Evolutionary conservation across 179 eudicot species (phyloP).

Genomic region (Amaranthus tricolor): DNA sequence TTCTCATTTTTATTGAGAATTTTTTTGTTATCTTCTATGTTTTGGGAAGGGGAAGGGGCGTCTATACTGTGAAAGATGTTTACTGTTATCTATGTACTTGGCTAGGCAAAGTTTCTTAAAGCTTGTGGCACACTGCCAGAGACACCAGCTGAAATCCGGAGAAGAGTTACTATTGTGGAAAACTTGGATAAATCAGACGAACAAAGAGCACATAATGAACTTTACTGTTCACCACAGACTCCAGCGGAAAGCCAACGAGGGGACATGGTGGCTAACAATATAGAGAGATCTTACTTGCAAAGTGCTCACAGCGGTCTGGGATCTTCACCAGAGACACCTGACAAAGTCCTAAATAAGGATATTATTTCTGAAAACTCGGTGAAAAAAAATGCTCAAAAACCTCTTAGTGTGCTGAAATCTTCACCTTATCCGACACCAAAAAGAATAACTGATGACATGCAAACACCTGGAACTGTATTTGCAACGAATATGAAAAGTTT

Average conservation of each 20-base stretch:
- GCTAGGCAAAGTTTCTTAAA: constrained; percentile 76
- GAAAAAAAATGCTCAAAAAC: constrained; percentile 33
- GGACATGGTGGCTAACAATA: constrained; percentile 36
- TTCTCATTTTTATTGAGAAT: too few relatives aligned
- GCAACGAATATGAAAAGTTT: constrained; percentile 44
- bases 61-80: constrained; percentile 6
- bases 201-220: constrained; percentile 22
- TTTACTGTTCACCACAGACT: constrained; percentile 17
- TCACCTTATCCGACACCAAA: constrained; percentile 86
- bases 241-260: constrained; percentile 23
- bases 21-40: too few relatives aligned
- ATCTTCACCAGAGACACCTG: constrained; percentile 48
- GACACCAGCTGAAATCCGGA: constrained; percentile 75
- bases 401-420: constrained; percentile 31
- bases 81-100: constrained; percentile 1
- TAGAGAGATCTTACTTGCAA: constrained; percentile 25
- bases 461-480: constrained; percentile 91
- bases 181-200: constrained; percentile 24
- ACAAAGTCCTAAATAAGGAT: constrained; percentile 23
- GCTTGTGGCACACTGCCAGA: constrained; percentile 77
- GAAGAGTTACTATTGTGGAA: constrained; percentile 29
- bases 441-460: constrained; percentile 75
- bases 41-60: not conserved
- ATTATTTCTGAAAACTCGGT: constrained; percentile 33
- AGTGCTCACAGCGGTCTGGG: constrained; percentile 30